Conservation (phyloP, 1,139 yeast species). For the Trichomonascaceae sp. region DNA sequence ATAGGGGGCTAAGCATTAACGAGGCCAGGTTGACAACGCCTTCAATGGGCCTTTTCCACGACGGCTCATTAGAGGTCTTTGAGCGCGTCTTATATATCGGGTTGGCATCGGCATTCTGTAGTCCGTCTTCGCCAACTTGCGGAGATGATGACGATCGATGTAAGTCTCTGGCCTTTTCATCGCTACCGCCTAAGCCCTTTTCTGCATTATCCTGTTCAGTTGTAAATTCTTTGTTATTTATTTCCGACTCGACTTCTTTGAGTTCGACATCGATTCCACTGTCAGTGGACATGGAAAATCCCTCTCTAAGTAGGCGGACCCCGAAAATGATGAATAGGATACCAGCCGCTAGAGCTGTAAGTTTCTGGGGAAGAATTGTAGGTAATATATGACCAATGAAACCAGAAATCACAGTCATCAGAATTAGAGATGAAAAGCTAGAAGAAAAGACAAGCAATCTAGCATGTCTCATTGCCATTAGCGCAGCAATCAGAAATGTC, state of each 20-base stretch:
- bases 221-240: conserved; percentile 58
- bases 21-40: conserved; percentile 49
- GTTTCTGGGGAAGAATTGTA: conserved; percentile 65
- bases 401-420: conserved; percentile 91
- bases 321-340: conserved; percentile 80
- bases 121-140: conserved; percentile 28
- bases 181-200: conserved; percentile 38
- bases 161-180: conserved; percentile 22
- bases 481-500: conserved; percentile 91
- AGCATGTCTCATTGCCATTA: conserved; percentile 95
- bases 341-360: conserved; percentile 80
- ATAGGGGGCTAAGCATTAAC: conserved; percentile 72
- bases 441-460: conserved; percentile 78
- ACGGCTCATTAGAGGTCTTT: conserved; percentile 15
- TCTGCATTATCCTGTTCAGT: conserved; percentile 50
- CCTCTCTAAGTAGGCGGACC: conserved; percentile 67
- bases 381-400: conserved; percentile 90
- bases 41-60: conserved; percentile 23
- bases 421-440: conserved; percentile 76
- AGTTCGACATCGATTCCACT: conserved; percentile 90
- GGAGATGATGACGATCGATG: conserved; percentile 28
- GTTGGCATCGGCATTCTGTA: conserved; percentile 24
- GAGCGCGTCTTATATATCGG: conserved; percentile 23
- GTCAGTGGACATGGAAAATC: conserved; percentile 70
- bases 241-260: conserved; percentile 95